phyloP scores from a whole-genome alignment of 2,329 filamentous ascomycete species.

The Ophiostoma pallidulum region DNA sequence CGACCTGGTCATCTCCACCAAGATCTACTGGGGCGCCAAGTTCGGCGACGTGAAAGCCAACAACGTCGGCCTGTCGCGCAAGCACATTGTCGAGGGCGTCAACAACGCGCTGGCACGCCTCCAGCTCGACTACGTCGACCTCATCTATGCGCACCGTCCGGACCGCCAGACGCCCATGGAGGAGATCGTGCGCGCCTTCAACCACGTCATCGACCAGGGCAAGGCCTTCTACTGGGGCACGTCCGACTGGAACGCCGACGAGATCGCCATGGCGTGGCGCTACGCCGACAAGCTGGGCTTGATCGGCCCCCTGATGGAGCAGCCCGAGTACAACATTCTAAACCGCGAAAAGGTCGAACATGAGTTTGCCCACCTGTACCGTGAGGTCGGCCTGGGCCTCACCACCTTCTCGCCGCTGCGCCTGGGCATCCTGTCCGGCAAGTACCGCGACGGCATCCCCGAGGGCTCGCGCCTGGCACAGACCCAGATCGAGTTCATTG shows the following conservation, averaged over 20 bases:
- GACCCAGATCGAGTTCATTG: slow-evolving; percentile 46
- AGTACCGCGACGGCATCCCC: slow-evolving; percentile 55
- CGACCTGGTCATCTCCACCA: slow-evolving; percentile 50
- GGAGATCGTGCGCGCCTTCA: slow-evolving; percentile 49
- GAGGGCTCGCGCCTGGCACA: slow-evolving; percentile 50
- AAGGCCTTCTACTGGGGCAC: slow-evolving; percentile 67
- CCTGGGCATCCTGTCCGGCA: slow-evolving; percentile 48
- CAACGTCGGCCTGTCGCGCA: slow-evolving; percentile 39
- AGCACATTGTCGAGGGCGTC: slow-evolving; percentile 47
- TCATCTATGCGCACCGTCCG: slow-evolving; percentile 53
- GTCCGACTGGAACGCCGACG: slow-evolving; percentile 58
- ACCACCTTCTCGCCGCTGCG: slow-evolving; percentile 45
- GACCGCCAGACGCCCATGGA: slow-evolving; percentile 51
- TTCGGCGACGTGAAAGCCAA: slow-evolving; percentile 49
- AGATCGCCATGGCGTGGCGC: slow-evolving; percentile 54
- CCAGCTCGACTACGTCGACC: slow-evolving; percentile 54
- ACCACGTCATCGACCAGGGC: slow-evolving; percentile 47
- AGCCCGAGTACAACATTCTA: slow-evolving; percentile 59
- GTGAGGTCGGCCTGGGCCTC: slow-evolving; percentile 47
- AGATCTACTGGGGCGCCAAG: slow-evolving; percentile 55
- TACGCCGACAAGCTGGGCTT: slow-evolving; percentile 51
- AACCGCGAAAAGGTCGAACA: slow-evolving; percentile 40
- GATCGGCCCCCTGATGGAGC: slow-evolving; percentile 56
- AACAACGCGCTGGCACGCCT: slow-evolving; percentile 49
- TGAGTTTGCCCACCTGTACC: slow-evolving; percentile 48